These are phyloP conservation scores for Herpomyces periplanetae DNA, from an alignment of 2,329 filamentous ascomycete species.

Conservation along the genomic window DNA sequence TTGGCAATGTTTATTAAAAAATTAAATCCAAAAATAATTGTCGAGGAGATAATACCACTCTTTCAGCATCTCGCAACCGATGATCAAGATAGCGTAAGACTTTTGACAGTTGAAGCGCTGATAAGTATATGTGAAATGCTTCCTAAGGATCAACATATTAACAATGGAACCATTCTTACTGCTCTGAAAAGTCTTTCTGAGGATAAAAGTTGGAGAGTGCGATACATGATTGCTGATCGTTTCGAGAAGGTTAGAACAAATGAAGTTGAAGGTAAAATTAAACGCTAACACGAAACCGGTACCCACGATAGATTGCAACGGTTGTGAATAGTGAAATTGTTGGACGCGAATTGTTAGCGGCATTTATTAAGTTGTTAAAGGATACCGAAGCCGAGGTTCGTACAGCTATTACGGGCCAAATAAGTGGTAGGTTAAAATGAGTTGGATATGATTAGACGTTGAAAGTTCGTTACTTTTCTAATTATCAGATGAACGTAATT, in stretches of 20 bases:
- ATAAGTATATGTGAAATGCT: conserved; percentile 89
- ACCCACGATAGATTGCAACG: conserved; percentile 40
- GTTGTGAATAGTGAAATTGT: conserved; percentile 92
- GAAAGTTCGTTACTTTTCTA: conserved; percentile 1
- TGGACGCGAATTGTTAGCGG: conserved; percentile 60
- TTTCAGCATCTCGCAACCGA: conserved; percentile 89
- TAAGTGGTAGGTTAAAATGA: conserved; percentile 20
- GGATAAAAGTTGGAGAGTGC: conserved; percentile 95
- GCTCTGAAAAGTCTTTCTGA: conserved; percentile 75
- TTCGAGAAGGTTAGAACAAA: conserved; percentile 46
- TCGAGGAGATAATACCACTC: conserved; percentile 93
- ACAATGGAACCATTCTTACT: conserved; percentile 64
- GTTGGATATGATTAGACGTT: neutral
- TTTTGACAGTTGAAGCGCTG: conserved; percentile 79
- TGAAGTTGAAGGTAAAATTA: conserved; percentile 1
- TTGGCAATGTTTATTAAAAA: conserved; percentile 90
- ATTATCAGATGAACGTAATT: conserved; percentile 5
- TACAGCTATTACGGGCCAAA: conserved; percentile 84
- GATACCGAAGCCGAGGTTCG: conserved; percentile 91
- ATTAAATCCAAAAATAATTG: conserved; percentile 60
- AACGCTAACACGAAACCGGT: conserved; percentile 5
- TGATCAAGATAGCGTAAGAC: conserved; percentile 82
- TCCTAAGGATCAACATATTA: conserved; percentile 86
- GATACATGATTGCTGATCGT: conserved; percentile 94
- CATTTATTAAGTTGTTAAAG: conserved; percentile 88